Evolutionary conservation across 257 asterid genomes (phyloP), one percentile per base, ranked within the genome.

Genomic region (Henckelia pumila): DNA sequence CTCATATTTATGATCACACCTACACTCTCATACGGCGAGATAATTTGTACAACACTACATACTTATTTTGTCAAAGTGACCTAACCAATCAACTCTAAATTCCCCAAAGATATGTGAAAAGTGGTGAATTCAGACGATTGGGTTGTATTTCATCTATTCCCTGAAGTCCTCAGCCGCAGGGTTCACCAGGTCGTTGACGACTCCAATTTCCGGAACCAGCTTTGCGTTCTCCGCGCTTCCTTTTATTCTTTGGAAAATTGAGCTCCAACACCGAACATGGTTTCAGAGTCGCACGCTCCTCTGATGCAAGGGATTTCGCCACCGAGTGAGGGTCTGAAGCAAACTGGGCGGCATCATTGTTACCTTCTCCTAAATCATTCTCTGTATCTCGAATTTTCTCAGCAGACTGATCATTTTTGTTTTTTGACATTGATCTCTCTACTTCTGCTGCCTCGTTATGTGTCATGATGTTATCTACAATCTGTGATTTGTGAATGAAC

Each of bases 211-310:
- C 80, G 24, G 89, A 78, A 63, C 91, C 84, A 10, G 91, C 95
- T 77, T 82, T 88, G 28, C 97, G 95, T 72, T 88, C 97, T 28
- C 97, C 97, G 13, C 96, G 85, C 72, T 91, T 88, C 73, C 96
- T 82, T 80, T 91, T 91, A 64, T 83, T 86, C 47, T 72, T 84
- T 8, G 95, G 97, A 69, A 91, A 82, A 30, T 80, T 82, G 11
- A 88, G 62, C 47, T 81, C 86, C 1, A 87, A 70, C 67, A 87
- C 81, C 55, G 81, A 78, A 69, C 83, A 74, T n/a, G 85, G 65
- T 40, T 67, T 83, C 35, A 81, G 73, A 25, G 71, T 60, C 9
- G 84, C 75, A 21, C 78, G 82, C 6, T 77, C 81, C 25, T 73
- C 77, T 32, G 80, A 60, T 55, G 66, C 64, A 57, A 29, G 37